Evolutionary conservation across 1,284 basidiomycete species (phyloP).

Genomic region (Sparassis latifolia): DNA sequence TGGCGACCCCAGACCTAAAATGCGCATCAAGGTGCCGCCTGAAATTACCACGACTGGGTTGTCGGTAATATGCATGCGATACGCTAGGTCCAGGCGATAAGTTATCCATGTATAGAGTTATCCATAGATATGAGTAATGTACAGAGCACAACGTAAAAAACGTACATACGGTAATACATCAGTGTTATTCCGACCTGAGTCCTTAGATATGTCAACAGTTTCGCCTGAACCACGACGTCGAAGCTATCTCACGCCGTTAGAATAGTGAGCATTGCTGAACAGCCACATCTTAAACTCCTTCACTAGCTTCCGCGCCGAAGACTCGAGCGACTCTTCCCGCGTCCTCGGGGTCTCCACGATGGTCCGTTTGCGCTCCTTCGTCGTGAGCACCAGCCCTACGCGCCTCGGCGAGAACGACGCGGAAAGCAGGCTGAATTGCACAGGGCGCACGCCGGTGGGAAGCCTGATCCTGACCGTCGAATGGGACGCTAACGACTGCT

Average conservation of each 20-base stretch:
- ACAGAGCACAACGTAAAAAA: too few species aligned
- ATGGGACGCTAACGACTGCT: constrained; percentile 8
- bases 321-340: constrained; percentile 54
- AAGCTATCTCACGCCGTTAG: not conserved
- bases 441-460: constrained; percentile 18
- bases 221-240: too few species aligned
- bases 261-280: not conserved
- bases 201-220: too few species aligned
- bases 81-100: too few species aligned
- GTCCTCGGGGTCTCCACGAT: constrained; percentile 49
- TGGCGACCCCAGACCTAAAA: too few species aligned
- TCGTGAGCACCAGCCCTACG: constrained; percentile 46
- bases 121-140: too few species aligned
- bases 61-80: too few species aligned
- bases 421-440: constrained; percentile 49
- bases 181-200: too few species aligned
- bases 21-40: too few species aligned
- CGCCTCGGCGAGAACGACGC: constrained; percentile 53
- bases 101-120: too few species aligned
- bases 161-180: too few species aligned
- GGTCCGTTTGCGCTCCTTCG: constrained; percentile 39
- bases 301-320: constrained; percentile 47
- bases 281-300: constrained; percentile 27
- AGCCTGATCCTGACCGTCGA: constrained; percentile 4
- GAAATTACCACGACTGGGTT: too few species aligned